Evolutionary conservation across 495 filamentous ascomycete species (phyloP).

Genomic region (Podospora pseudoanserina): DNA sequence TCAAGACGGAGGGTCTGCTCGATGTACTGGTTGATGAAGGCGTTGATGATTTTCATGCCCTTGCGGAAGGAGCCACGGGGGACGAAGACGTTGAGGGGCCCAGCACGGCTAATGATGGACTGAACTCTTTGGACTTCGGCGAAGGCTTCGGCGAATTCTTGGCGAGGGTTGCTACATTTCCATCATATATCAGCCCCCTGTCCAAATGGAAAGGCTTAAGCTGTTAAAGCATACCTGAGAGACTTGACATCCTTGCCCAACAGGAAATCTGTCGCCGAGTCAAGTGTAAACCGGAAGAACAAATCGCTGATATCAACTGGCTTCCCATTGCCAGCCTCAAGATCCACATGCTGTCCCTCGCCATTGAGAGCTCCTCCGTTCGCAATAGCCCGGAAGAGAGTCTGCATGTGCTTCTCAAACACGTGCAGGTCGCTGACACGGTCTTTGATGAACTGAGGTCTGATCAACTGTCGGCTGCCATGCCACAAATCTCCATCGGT

Average conservation of each 20-base stretch:
- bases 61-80: constrained; percentile 56
- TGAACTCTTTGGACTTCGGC: constrained; percentile 68
- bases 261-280: constrained; percentile 80
- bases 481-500: constrained; percentile 77
- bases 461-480: constrained; percentile 66
- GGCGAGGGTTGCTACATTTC: constrained; percentile 5
- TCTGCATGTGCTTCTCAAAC: constrained; percentile 72
- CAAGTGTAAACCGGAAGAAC: constrained; percentile 78
- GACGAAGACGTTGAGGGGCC: constrained; percentile 54
- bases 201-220: constrained; percentile 1
- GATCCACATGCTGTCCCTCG: constrained; percentile 40
- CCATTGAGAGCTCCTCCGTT: constrained; percentile 52
- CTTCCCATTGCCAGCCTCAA: constrained; percentile 44
- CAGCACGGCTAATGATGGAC: constrained; percentile 54
- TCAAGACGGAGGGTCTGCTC: constrained; percentile 59
- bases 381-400: constrained; percentile 55
- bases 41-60: constrained; percentile 64
- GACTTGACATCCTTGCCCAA: constrained; percentile 73
- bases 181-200: neutral
- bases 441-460: constrained; percentile 80
- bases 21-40: constrained; percentile 73
- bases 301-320: constrained; percentile 65
- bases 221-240: constrained; percentile 40
- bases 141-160: constrained; percentile 70
- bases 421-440: constrained; percentile 75